Evolutionary conservation across 805 yeast species (phyloP).

Genomic region (Pichia manshurica): DNA sequence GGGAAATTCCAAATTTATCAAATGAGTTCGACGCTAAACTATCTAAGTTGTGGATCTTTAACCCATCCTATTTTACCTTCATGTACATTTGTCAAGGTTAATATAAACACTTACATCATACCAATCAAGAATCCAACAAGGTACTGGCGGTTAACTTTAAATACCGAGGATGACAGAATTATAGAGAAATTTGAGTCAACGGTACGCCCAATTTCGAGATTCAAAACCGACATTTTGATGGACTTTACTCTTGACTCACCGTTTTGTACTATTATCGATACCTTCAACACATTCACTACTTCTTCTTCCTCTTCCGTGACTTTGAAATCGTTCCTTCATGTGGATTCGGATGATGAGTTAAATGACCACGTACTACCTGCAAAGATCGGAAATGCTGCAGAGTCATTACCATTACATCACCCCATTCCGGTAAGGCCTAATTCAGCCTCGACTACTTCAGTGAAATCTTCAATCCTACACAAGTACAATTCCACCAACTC

Average conservation of each 20-base stretch:
- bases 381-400: background rate
- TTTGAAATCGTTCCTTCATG: slow-evolving; percentile 3
- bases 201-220: slow-evolving; percentile 18
- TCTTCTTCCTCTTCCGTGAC: slow-evolving; percentile 4
- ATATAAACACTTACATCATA: slow-evolving; percentile 45
- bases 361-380: background rate
- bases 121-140: slow-evolving; percentile 71
- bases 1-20: slow-evolving; percentile 58
- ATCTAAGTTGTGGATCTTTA: slow-evolving; percentile 61
- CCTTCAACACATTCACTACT: background rate
- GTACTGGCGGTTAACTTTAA: slow-evolving; percentile 56
- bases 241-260: slow-evolving; percentile 10
- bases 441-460: slow-evolving; percentile 5
- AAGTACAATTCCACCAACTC: background rate
- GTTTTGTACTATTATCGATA: slow-evolving; percentile 9
- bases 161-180: slow-evolving; percentile 27
- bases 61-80: slow-evolving; percentile 71
- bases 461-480: slow-evolving; percentile 10
- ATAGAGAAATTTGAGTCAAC: slow-evolving; percentile 27
- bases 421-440: slow-evolving; percentile 10
- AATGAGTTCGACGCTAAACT: slow-evolving; percentile 41
- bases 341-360: slow-evolving; percentile 3
- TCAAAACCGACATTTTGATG: slow-evolving; percentile 9
- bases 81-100: slow-evolving; percentile 49
- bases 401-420: slow-evolving; percentile 4